These are phyloP conservation scores for Xanthoceras sorbifolium DNA, from an alignment of 345 rosid genomes.

Conservation along the genomic window DNA sequence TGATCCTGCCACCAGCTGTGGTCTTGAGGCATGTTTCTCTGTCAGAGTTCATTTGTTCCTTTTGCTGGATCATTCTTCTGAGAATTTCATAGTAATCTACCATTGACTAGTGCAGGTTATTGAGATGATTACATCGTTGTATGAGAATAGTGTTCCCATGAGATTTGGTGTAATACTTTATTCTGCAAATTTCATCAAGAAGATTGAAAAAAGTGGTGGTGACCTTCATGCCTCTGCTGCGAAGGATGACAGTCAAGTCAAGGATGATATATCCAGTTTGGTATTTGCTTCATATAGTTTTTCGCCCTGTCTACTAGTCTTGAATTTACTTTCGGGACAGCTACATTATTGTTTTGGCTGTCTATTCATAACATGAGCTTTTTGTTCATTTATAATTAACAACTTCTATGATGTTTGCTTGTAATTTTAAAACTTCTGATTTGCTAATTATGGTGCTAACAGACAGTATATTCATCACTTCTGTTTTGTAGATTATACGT, in stretches of 20 bases:
- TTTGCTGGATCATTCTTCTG: slow-evolving; percentile 11
- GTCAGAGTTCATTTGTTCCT: slow-evolving; percentile 6
- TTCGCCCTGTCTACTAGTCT: slow-evolving; percentile 8
- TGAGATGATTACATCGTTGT: slow-evolving; percentile 67
- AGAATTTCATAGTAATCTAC: slow-evolving; percentile 25
- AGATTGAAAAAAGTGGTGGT: slow-evolving; percentile 59
- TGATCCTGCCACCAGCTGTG: slow-evolving; percentile 85
- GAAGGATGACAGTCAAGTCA: slow-evolving; percentile 44
- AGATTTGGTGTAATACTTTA: slow-evolving; percentile 91
- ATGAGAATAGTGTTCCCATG: slow-evolving; percentile 81
- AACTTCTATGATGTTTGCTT: neutral
- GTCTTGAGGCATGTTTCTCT: slow-evolving; percentile 77
- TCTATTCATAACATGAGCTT: slow-evolving; percentile 1
- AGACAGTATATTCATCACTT: slow-evolving; percentile 14
- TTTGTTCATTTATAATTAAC: neutral
- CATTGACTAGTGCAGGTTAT: slow-evolving; percentile 61
- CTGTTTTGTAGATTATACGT: slow-evolving; percentile 72
- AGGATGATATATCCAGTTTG: slow-evolving; percentile 85
- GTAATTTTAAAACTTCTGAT: neutral
- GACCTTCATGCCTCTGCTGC: slow-evolving; percentile 38
- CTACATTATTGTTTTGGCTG: slow-evolving; percentile 3
- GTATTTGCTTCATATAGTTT: slow-evolving; percentile 47
- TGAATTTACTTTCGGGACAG: neutral
- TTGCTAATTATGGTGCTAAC: slow-evolving; percentile 13
- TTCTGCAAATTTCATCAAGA: slow-evolving; percentile 67